Evolutionary conservation across 2,329 filamentous ascomycete species (phyloP), one percentile per base, ranked within the genome.

Genomic region (Cladosporium velox): DNA sequence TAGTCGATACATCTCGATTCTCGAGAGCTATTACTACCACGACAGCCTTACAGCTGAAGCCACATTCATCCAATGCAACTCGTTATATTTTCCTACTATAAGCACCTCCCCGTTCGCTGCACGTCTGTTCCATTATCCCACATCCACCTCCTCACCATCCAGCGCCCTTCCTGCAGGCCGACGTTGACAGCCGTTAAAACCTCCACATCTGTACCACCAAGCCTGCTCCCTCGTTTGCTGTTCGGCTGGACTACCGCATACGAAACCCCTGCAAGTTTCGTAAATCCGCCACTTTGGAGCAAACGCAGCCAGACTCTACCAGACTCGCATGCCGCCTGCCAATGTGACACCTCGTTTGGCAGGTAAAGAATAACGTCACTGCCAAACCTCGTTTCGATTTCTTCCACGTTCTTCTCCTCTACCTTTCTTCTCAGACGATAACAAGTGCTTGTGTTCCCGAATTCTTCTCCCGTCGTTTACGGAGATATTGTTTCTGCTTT

Each of bases 161-260:
- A 30, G 26, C 51, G 51, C 61, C 61, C n/a, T 11, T 57, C 61
- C 51, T 60, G 64, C 64, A 65, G 64, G 41, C 34, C 58, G 34
- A 60, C 64, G 57, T 60, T 65, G 64, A 65, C 64, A 65, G 64
- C 64, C 64, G 57, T 65, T 65, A 30, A 55, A 30, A 28, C 38
- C 64, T 65, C 64, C 64, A 65, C 55, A 44, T 57, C 60, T 34
- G 61, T 57, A 64, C 61, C 3, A 64, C 61, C 30, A 55, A 55
- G 35, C 28, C 6, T 7, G 28, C 47, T 35, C 15, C 51, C 34
- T 64, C 51, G 61, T 64, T 64, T 64, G 61, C 61, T 57, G 11
- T 28, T 28, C 60, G 49, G 49, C 47, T 38, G 49, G 47, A 24
- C 47, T 44, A 32, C 35, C 49, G 61, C 61, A 64, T 64, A 34